phyloP scores from a whole-genome alignment of 1,284 basidiomycete genomes.

The Tilletia indica region DNA sequence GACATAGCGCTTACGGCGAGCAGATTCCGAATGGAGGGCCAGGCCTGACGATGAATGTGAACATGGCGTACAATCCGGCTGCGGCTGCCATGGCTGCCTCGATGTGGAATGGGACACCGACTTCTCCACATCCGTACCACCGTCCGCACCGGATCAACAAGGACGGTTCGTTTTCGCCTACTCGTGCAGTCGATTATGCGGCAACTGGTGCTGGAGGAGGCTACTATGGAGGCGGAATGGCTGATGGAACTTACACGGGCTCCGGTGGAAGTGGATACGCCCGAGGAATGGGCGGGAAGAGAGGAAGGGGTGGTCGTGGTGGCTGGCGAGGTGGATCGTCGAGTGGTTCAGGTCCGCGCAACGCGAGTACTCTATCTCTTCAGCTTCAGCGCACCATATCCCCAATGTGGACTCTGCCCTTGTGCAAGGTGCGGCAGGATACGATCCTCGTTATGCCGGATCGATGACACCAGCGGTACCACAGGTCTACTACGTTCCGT shows the following conservation, averaged over 20 bases:
- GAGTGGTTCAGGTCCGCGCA: background rate
- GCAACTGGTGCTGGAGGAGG: background rate
- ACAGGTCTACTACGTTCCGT: constrained; percentile 15
- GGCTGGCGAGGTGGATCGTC: background rate
- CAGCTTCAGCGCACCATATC: background rate
- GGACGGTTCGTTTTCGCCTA: constrained; percentile 20
- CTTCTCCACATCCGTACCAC: constrained; percentile 8
- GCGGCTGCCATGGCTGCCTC: background rate
- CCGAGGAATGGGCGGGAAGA: background rate
- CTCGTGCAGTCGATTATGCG: constrained; percentile 11
- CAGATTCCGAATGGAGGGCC: background rate
- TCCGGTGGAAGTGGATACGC: background rate
- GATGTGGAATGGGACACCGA: background rate
- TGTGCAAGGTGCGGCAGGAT: background rate
- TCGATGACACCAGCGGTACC: background rate
- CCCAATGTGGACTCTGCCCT: background rate
- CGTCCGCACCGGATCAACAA: constrained; percentile 19
- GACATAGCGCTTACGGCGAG: background rate
- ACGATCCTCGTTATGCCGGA: background rate
- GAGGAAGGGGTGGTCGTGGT: background rate
- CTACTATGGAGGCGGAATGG: background rate
- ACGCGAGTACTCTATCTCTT: background rate
- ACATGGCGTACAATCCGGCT: constrained; percentile 1
- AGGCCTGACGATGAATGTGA: background rate
- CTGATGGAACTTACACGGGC: background rate